phyloP scores from a whole-genome alignment of 1,284 basidiomycete genomes.

The Cutaneotrichosporon dermatis region DNA sequence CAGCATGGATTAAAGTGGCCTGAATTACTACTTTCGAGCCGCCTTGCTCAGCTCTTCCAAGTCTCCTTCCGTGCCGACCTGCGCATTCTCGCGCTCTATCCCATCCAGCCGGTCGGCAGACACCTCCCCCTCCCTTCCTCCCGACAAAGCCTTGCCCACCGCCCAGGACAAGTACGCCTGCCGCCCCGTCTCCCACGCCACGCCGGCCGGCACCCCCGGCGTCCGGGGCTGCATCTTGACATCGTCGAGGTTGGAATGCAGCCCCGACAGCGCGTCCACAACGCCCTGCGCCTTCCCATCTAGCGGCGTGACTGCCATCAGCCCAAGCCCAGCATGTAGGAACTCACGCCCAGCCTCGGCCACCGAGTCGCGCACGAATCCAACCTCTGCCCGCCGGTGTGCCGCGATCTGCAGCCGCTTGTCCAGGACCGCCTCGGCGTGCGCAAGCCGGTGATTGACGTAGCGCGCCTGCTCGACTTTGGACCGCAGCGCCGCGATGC shows the following conservation, averaged over 20 bases:
- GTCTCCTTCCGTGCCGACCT: slow-evolving; percentile 22
- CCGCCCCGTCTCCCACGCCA: slow-evolving; percentile 46
- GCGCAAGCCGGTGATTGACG: slow-evolving; percentile 31
- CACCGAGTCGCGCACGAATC: slow-evolving; percentile 41
- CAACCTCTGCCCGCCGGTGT: slow-evolving; percentile 43
- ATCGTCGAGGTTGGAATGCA: slow-evolving; percentile 36
- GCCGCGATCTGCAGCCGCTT: slow-evolving; percentile 34
- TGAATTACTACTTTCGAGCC: background rate
- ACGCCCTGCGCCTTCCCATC: slow-evolving; percentile 28
- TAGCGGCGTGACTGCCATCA: slow-evolving; percentile 37
- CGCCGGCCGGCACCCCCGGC: background rate
- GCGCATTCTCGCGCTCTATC: slow-evolving; percentile 20
- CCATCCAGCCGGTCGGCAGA: slow-evolving; percentile 15
- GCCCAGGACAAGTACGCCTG: slow-evolving; percentile 49
- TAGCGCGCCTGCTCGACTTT: slow-evolving; percentile 45
- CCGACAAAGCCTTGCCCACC: slow-evolving; percentile 27
- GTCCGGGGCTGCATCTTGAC: slow-evolving; percentile 3
- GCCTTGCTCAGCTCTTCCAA: slow-evolving; percentile 14
- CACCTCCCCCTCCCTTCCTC: slow-evolving; percentile 2
- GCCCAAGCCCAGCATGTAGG: background rate
- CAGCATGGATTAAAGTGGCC: no score
- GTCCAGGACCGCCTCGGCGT: slow-evolving; percentile 42
- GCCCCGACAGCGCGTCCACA: slow-evolving; percentile 20
- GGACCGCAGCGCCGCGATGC: slow-evolving; percentile 35
- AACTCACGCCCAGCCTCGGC: slow-evolving; percentile 33